Evolutionary conservation across 495 filamentous ascomycete genomes (phyloP).

Genomic region (Thermothielavioides terrestris): DNA sequence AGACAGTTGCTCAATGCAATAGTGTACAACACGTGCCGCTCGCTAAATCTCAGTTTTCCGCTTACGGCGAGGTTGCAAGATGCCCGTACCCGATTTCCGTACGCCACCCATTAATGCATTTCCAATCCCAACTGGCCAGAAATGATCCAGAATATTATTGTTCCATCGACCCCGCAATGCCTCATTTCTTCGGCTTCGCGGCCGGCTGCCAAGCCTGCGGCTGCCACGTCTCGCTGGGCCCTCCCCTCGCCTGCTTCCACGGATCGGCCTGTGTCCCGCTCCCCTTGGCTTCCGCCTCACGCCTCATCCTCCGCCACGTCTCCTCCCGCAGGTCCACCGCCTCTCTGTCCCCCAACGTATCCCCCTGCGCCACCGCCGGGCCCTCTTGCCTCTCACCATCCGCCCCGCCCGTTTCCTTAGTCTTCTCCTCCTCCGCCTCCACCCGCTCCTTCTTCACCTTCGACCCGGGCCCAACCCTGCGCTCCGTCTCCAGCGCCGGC

Average conservation of each 20-base stretch:
- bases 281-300: constrained; percentile 14
- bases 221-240: constrained; percentile 67
- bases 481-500: constrained; percentile 1
- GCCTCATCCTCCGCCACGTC: constrained; percentile 24
- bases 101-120: too few relatives aligned
- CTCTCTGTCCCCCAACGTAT: not conserved
- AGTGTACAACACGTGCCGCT: too few relatives aligned
- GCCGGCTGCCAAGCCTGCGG: constrained; percentile 61
- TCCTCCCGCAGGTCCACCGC: constrained; percentile 9
- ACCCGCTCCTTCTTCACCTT: not conserved
- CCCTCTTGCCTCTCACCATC: not conserved
- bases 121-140: too few relatives aligned
- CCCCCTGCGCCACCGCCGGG: not conserved
- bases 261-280: constrained; percentile 41
- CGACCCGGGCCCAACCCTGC: not conserved
- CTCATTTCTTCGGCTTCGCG: constrained; percentile 24
- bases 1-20: too few relatives aligned
- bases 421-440: not conserved
- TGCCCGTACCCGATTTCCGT: too few relatives aligned
- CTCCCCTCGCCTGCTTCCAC: constrained; percentile 49
- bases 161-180: too few relatives aligned
- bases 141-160: too few relatives aligned
- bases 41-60: too few relatives aligned
- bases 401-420: not conserved
- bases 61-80: too few relatives aligned